These are phyloP conservation scores for Capronia coronata DNA, from an alignment of 2,329 filamentous ascomycete species.

Conservation along the genomic window DNA sequence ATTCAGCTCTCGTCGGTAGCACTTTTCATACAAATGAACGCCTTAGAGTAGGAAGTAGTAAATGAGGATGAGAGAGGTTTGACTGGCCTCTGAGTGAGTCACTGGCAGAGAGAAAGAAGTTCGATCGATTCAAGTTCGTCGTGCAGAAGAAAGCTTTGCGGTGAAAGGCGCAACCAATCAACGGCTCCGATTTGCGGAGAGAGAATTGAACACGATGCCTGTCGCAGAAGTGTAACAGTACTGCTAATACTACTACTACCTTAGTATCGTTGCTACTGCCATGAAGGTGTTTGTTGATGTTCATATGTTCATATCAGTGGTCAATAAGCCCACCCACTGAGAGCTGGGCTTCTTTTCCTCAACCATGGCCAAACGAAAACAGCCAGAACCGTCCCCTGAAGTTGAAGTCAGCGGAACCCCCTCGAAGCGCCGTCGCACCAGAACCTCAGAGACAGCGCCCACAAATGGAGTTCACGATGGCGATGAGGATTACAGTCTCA, in stretches of 20 bases:
- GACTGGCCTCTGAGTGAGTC: neutral
- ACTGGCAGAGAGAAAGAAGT: no score
- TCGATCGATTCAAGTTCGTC: neutral
- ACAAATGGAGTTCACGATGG: slow-evolving; percentile 8
- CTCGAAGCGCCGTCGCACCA: slow-evolving; percentile 18
- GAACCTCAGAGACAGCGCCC: slow-evolving; percentile 1
- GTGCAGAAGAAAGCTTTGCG: slow-evolving; percentile 4
- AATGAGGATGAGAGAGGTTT: no score
- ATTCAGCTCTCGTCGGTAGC: no score
- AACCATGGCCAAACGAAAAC: slow-evolving; percentile 16
- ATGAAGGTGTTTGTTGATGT: neutral
- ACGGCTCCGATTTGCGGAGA: slow-evolving; percentile 17
- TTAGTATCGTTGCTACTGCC: neutral
- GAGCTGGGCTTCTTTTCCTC: neutral
- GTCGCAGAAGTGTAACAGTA: no score
- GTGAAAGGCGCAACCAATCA: slow-evolving; percentile 16
- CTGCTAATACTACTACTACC: no score
- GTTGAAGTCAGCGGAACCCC: slow-evolving; percentile 11
- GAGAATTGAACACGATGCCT: slow-evolving; percentile 6
- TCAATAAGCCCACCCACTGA: neutral
- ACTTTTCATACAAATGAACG: no score
- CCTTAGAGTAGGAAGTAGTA: no score
- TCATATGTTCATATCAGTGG: neutral
- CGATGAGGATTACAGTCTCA: neutral
- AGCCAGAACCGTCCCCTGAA: slow-evolving; percentile 9